Conservation (phyloP, 2,329 filamentous ascomycete genomes). For the Colletotrichum echinochloae region DNA sequence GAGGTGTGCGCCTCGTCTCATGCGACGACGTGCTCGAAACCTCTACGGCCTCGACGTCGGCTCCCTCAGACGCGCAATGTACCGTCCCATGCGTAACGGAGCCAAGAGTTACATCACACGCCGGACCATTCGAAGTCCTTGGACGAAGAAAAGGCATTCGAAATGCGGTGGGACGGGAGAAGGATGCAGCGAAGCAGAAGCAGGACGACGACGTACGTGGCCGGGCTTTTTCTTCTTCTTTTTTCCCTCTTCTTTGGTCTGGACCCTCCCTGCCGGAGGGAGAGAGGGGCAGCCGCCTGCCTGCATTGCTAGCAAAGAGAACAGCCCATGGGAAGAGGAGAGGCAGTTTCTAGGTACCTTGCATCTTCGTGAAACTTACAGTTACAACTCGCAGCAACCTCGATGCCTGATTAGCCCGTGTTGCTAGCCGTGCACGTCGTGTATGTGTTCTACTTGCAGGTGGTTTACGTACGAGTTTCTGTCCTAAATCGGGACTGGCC, state of each 20-base stretch:
- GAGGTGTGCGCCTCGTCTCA: background rate
- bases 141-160: conserved; percentile 34
- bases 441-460: background rate
- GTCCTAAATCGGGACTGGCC: conserved; percentile 25
- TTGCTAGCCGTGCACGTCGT: background rate
- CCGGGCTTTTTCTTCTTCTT: background rate
- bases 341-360: conserved; percentile 10
- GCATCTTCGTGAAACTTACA: conserved; percentile 10
- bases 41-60: conserved; percentile 31
- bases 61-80: conserved; percentile 30
- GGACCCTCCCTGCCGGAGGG: too few species aligned
- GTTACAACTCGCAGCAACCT: background rate
- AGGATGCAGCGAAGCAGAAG: conserved; percentile 7
- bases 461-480: background rate
- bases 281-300: background rate
- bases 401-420: background rate
- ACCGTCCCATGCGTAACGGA: background rate
- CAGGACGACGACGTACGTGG: conserved; percentile 5
- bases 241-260: too few species aligned
- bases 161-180: conserved; percentile 14
- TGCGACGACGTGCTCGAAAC: conserved; percentile 25
- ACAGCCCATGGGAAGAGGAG: background rate
- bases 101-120: conserved; percentile 37
- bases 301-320: conserved; percentile 18
- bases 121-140: conserved; percentile 30